A percentile compares a stretch with the other conserved stretches of the same genome.
phyloP scores from a whole-genome alignment of 2,329 filamentous ascomycete genomes.

The Ascomycota sp. region DNA sequence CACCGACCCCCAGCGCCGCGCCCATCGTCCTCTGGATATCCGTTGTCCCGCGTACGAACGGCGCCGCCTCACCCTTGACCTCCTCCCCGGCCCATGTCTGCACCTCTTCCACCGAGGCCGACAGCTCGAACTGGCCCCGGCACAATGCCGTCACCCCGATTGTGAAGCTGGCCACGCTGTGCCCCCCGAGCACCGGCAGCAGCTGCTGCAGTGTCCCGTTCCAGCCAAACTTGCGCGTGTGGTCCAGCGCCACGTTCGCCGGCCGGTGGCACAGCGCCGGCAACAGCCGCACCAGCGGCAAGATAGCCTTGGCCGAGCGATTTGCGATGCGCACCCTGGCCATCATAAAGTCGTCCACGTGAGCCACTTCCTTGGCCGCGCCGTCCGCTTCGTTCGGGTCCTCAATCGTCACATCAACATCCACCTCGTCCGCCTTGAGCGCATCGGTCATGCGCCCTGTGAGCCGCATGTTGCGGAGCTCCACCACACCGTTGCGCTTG shows the following conservation, averaged over 20 bases:
- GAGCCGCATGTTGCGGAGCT: conserved; percentile 56
- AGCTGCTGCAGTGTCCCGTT: conserved; percentile 65
- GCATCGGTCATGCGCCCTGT: conserved; percentile 64
- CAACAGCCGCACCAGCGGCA: conserved; percentile 54
- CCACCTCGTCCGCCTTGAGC: conserved; percentile 61
- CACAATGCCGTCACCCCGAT: conserved; percentile 59
- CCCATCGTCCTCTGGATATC: conserved; percentile 38
- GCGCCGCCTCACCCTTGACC: conserved; percentile 6
- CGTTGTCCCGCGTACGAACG: conserved; percentile 18
- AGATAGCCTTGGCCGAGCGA: conserved; percentile 44
- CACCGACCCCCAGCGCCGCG: conserved; percentile 33
- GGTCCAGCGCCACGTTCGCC: conserved; percentile 53
- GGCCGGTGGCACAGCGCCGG: conserved; percentile 58
- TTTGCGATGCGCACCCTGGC: conserved; percentile 57
- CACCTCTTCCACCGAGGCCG: conserved; percentile 64
- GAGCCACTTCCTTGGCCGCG: conserved; percentile 7
- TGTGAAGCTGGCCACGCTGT: conserved; percentile 36
- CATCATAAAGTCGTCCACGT: conserved; percentile 38
- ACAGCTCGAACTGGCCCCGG: conserved; percentile 64
- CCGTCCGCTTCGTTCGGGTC: conserved; percentile 7
- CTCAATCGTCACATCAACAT: conserved; percentile 39
- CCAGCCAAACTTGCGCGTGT: conserved; percentile 66
- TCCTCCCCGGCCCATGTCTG: conserved; percentile 25
- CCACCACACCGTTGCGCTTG: conserved; percentile 43
- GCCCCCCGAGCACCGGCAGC: conserved; percentile 40